Percentiles rank a stretch among this genome's conserved stretches.
Evolutionary conservation across 2,329 filamentous ascomycete species (phyloP).

Genomic region (Fusarium praegraminearum): DNA sequence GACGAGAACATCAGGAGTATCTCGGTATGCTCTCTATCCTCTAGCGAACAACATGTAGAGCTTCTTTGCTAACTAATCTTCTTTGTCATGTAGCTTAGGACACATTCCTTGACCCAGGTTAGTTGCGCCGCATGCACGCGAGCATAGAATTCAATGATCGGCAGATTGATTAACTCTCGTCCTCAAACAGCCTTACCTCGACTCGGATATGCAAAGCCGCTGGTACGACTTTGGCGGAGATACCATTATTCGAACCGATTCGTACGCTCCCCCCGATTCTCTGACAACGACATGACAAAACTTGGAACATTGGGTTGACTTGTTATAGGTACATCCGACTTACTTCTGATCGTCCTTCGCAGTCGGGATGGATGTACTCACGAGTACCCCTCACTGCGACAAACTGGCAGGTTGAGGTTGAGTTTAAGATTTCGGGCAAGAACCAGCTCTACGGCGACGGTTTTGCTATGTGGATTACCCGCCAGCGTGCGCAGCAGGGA

Average conservation of each 20-base stretch:
- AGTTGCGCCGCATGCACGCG: slow-evolving; percentile 55
- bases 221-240: slow-evolving; percentile 99
- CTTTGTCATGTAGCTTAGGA: slow-evolving; percentile 73
- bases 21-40: slow-evolving; percentile 54
- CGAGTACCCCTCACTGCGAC: slow-evolving; percentile 94
- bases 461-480: slow-evolving; percentile 98
- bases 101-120: slow-evolving; percentile 85
- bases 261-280: slow-evolving; percentile 60
- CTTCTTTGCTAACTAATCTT: slow-evolving; percentile 44
- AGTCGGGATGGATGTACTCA: slow-evolving; percentile 93
- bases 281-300: slow-evolving; percentile 19
- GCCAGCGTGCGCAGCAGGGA: slow-evolving; percentile 83
- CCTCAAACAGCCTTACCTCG: slow-evolving; percentile 83
- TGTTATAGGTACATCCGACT: slow-evolving; percentile 84
- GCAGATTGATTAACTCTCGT: slow-evolving; percentile 41
- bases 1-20: slow-evolving; percentile 64
- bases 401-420: slow-evolving; percentile 98
- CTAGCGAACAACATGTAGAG: not conserved
- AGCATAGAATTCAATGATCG: slow-evolving; percentile 27
- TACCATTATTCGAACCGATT: slow-evolving; percentile 81
- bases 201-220: slow-evolving; percentile 96
- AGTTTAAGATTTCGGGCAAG: slow-evolving; percentile 92
- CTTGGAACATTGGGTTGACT: slow-evolving; percentile 42
- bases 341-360: slow-evolving; percentile 89
- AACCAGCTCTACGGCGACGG: slow-evolving; percentile 95